Evolutionary conservation across 129 eudicot genomes (phyloP).

Genomic region (Sambucus nigra): DNA sequence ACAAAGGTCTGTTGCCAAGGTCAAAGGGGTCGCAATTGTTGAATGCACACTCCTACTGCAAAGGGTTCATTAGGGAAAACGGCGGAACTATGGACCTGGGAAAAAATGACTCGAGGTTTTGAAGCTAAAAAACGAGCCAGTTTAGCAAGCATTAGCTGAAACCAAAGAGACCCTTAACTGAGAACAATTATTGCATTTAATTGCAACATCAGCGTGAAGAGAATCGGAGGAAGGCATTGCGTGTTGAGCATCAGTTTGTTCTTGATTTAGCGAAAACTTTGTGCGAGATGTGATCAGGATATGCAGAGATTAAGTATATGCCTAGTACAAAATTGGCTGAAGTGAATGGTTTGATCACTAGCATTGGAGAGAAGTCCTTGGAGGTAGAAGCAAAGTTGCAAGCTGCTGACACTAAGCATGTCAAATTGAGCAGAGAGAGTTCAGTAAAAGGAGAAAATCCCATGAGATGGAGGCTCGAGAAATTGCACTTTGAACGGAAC

Average conservation of each 20-base stretch:
- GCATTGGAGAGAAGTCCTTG: slow-evolving; percentile 74
- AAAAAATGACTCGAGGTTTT: slow-evolving; percentile 27
- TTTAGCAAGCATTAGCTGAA: slow-evolving; percentile 38
- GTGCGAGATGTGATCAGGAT: slow-evolving; percentile 86
- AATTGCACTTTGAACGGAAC: slow-evolving; percentile 64
- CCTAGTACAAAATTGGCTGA: slow-evolving; percentile 89
- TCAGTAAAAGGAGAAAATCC: slow-evolving; percentile 70
- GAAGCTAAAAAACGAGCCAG: slow-evolving; percentile 74
- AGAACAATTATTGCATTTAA: slow-evolving; percentile 64
- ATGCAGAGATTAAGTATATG: slow-evolving; percentile 87
- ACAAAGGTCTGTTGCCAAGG: slow-evolving; percentile 20
- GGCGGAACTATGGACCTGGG: no score
- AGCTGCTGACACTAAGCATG: slow-evolving; percentile 92
- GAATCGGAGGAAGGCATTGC: slow-evolving; percentile 76
- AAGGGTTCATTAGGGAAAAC: no score
- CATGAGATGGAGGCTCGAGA: slow-evolving; percentile 73
- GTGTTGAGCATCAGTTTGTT: slow-evolving; percentile 86
- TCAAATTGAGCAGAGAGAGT: slow-evolving; percentile 85
- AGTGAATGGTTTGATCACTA: slow-evolving; percentile 64
- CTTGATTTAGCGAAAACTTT: slow-evolving; percentile 82
- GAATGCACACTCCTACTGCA: no score
- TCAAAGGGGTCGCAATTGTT: slow-evolving; percentile 33
- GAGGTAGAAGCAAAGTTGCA: slow-evolving; percentile 84
- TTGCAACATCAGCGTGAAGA: slow-evolving; percentile 85
- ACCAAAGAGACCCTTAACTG: slow-evolving; percentile 55